phyloP scores from a whole-genome alignment of 208 protist species.

The Tritrichomonas musculus region DNA sequence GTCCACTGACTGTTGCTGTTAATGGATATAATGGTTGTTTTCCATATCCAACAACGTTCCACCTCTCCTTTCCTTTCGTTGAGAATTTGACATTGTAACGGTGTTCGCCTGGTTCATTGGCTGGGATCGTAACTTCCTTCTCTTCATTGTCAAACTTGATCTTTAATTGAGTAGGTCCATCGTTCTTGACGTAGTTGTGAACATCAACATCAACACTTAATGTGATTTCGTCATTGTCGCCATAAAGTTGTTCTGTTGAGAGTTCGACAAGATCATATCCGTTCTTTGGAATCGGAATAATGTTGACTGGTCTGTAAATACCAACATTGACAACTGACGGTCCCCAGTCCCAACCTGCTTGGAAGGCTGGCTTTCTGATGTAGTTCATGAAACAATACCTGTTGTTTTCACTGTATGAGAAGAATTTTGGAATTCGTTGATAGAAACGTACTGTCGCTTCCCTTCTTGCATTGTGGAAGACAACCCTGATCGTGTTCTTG shows the following conservation, averaged over 20 bases:
- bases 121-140: too few species aligned
- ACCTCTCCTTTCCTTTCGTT: not conserved
- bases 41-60: not conserved
- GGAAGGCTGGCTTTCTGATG: not conserved
- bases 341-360: slow-evolving; percentile 43
- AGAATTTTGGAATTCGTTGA: too few species aligned
- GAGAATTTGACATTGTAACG: not conserved
- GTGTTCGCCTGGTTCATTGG: not conserved
- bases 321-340: slow-evolving; percentile 16
- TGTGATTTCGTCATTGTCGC: too few species aligned
- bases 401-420: not conserved
- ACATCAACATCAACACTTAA: too few species aligned
- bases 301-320: not conserved
- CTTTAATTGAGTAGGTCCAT: too few species aligned
- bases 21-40: not conserved
- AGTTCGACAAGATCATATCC: too few species aligned
- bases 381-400: not conserved
- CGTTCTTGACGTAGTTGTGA: too few species aligned
- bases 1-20: not conserved
- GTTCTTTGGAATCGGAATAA: not conserved
- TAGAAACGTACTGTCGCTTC: not conserved
- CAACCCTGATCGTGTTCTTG: not conserved
- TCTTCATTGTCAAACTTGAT: too few species aligned
- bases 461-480: not conserved
- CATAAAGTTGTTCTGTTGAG: too few species aligned